Evolutionary conservation across 2,329 filamentous ascomycete species (phyloP), one percentile per base, ranked within the genome.

Genomic region (Acrocalymma vagum): DNA sequence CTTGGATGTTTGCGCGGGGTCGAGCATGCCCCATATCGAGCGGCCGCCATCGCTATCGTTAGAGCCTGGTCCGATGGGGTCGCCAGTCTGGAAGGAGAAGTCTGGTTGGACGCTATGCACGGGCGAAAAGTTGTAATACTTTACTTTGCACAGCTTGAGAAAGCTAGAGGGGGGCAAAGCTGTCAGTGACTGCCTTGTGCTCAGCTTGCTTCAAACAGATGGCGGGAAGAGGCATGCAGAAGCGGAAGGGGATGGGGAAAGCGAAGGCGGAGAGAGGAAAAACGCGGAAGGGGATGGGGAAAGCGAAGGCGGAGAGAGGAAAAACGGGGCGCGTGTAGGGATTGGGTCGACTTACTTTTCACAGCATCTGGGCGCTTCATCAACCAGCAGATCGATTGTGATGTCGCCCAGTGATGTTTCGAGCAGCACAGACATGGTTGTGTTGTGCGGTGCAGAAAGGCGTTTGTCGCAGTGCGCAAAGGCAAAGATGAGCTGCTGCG

Each of bases 91-190:
- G 72, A 96, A 96, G 47, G 92, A 95, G 73, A 96, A 97, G 72
- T 90, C 85, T 69, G 93, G 94, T 67, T 96, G 94, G 24, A 99
- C 83, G 55, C 87, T 91, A 74, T 96, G 90, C 38, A 97, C 77
- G 17, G 93, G 94, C 5, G 91, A 86, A 71, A 95, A 97, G 77
- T 97, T 97, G 84, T 96, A 99, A 76, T 97, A 99, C 77, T 96
- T 99, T 73, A 91, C 79, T 76, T 97, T 97, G 83, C 94, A 96
- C 59, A 99, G 88, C 80, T 99, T 97, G 42, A 99, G 78, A 71
- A 99, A 97, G 80, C 90, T 95, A 57, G 63, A 55, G 44, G 57
- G 30, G n/a, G n/a, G 56, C 58, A 62, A 63, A 71, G 54, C 62
- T 77, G 77, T 84, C 76, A 78, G 77, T 76, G 62, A 65, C 63